These are phyloP conservation scores for Mucor saturninus DNA, from an alignment of 371 early-diverging fungal genomes.

Conservation along the genomic window DNA sequence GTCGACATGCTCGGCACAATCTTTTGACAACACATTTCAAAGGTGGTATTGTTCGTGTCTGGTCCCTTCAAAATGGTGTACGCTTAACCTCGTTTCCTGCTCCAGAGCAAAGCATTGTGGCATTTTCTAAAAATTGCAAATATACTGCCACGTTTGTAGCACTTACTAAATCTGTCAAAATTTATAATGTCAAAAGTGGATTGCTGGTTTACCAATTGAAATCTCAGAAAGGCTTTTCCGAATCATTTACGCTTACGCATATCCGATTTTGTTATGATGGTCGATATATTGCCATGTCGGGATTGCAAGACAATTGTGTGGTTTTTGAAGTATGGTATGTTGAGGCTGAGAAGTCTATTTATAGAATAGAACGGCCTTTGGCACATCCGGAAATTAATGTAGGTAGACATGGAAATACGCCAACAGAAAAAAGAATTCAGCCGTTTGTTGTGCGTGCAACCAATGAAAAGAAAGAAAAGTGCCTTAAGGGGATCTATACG, in stretches of 20 bases:
- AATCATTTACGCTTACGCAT: not conserved
- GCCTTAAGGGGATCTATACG: not conserved
- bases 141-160: slow-evolving; percentile 3
- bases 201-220: slow-evolving; percentile 1
- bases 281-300: not conserved
- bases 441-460: not conserved
- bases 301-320: not conserved
- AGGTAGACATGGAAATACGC: too few species aligned
- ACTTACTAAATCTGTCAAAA: not conserved
- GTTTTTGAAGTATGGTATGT: slow-evolving; percentile 9
- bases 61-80: slow-evolving; percentile 17
- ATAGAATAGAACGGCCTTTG: too few species aligned
- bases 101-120: not conserved
- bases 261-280: not conserved
- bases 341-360: not conserved
- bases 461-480: not conserved
- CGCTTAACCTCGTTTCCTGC: slow-evolving; percentile 4
- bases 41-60: slow-evolving; percentile 6
- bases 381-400: too few species aligned
- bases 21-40: not conserved
- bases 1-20: slow-evolving; percentile 8
- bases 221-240: not conserved
- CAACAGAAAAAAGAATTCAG: not conserved
- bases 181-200: slow-evolving; percentile 9
- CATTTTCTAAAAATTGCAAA: slow-evolving; percentile 10